These are phyloP conservation scores for Stevia rebaudiana DNA, from an alignment of 140 eudicot genomes.

Conservation along the genomic window DNA sequence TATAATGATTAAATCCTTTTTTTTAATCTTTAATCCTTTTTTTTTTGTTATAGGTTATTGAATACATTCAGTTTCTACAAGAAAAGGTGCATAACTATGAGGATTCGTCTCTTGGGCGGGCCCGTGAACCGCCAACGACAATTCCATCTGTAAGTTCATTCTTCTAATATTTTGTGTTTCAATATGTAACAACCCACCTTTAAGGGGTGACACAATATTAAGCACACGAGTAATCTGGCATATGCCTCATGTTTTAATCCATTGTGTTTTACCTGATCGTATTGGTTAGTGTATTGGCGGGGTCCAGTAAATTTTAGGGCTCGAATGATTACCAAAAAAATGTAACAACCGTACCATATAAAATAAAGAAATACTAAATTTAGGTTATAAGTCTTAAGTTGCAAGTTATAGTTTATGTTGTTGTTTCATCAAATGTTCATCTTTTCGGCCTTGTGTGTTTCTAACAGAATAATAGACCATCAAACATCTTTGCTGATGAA, in stretches of 20 bases:
- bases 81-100: conserved; percentile 81
- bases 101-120: conserved; percentile 59
- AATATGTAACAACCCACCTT: neutral
- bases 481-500: conserved; percentile 35
- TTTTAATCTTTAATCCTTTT: too few species aligned
- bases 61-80: conserved; percentile 83
- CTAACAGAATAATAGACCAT: conserved; percentile 41
- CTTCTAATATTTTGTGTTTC: neutral
- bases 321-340: too few species aligned
- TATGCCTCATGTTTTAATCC: too few species aligned
- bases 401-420: neutral
- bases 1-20: too few species aligned
- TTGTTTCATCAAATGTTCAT: conserved; percentile 7
- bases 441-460: conserved; percentile 2
- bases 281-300: too few species aligned
- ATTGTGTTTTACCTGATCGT: too few species aligned
- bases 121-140: conserved; percentile 43
- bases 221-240: too few species aligned
- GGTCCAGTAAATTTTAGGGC: too few species aligned
- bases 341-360: neutral
- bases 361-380: neutral
- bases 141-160: conserved; percentile 41
- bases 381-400: neutral
- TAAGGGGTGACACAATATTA: too few species aligned
- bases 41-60: conserved; percentile 65